A percentile compares a stretch with the other conserved stretches of the same genome.
Conservation (phyloP, 2,329 filamentous ascomycete genomes). For the Truncatella angustata region DNA sequence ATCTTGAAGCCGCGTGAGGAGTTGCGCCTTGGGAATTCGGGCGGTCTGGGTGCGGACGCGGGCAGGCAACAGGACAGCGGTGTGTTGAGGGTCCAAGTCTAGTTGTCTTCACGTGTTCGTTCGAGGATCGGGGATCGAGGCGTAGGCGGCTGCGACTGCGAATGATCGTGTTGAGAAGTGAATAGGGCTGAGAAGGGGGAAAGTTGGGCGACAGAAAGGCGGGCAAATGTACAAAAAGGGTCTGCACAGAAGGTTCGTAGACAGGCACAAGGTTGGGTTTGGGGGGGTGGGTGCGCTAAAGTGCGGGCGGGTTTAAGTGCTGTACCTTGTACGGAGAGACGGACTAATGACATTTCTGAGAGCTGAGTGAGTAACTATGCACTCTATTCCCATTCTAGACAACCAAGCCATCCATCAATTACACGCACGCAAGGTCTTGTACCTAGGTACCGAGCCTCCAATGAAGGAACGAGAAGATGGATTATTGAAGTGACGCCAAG, state of each 20-base stretch:
- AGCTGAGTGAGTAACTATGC: too few relatives aligned
- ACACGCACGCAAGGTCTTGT: too few relatives aligned
- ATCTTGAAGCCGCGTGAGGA: constrained; percentile 34
- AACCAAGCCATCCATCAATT: too few relatives aligned
- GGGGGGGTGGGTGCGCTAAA: not conserved
- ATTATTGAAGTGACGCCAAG: too few relatives aligned
- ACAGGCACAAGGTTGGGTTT: not conserved
- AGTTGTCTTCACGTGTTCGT: not conserved
- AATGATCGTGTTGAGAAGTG: not conserved
- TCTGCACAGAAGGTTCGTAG: constrained; percentile 1
- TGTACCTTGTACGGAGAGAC: too few relatives aligned
- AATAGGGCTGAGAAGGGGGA: constrained; percentile 1
- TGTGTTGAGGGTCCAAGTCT: too few relatives aligned
- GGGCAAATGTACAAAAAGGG: constrained; percentile 6
- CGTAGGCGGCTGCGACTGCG: not conserved
- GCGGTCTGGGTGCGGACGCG: not conserved
- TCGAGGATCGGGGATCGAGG: not conserved
- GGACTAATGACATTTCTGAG: too few relatives aligned
- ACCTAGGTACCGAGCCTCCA: too few relatives aligned
- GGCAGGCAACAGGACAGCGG: not conserved
- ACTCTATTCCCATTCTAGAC: too few relatives aligned
- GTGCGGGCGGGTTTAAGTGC: not conserved
- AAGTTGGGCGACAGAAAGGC: constrained; percentile 6
- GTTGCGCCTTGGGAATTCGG: constrained; percentile 18
- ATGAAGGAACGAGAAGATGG: too few relatives aligned